Conservation (phyloP, 768 basidiomycete genomes). For the Gloeostereum incarnatum region DNA sequence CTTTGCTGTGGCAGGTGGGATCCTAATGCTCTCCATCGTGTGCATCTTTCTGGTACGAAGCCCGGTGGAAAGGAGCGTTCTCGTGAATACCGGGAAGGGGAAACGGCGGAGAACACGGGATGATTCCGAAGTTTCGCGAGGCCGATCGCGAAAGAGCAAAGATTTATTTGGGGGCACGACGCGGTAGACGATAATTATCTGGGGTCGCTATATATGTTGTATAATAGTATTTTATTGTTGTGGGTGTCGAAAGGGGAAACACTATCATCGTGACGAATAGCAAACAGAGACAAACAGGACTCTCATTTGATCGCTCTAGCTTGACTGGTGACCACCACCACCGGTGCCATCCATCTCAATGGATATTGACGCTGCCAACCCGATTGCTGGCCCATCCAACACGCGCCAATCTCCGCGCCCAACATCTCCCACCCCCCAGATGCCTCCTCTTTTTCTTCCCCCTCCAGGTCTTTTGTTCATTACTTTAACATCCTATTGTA, state of each 20-base stretch:
- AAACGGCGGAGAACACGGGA: constrained; percentile 12
- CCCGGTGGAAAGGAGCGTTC: constrained; percentile 18
- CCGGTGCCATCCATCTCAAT: constrained; percentile 15
- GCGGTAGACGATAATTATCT: too few relatives aligned
- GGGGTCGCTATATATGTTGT: too few relatives aligned
- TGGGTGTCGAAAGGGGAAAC: too few relatives aligned
- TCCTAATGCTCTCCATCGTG: constrained; percentile 31
- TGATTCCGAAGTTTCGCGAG: constrained; percentile 25
- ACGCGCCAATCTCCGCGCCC: constrained; percentile 16
- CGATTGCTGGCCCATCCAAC: constrained; percentile 57
- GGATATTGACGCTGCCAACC: constrained; percentile 37
- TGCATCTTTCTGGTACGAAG: constrained; percentile 30
- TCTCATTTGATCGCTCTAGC: too few relatives aligned
- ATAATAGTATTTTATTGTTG: too few relatives aligned
- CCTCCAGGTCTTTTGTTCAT: neutral
- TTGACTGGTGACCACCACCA: neutral
- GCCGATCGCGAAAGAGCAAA: constrained; percentile 38
- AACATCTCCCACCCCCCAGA: constrained; percentile 29
- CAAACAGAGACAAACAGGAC: too few relatives aligned
- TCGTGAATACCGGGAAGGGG: constrained; percentile 12
- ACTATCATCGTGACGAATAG: too few relatives aligned
- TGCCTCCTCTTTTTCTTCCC: constrained; percentile 14
- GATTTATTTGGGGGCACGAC: constrained; percentile 22
- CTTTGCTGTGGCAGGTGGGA: constrained; percentile 45
- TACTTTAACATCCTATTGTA: constrained; percentile 5